A percentile compares a stretch with the other conserved stretches of the same genome.
These are phyloP conservation scores for Trichoderma oligosporum DNA, from an alignment of 2,329 filamentous ascomycete genomes.

Conservation along the genomic window DNA sequence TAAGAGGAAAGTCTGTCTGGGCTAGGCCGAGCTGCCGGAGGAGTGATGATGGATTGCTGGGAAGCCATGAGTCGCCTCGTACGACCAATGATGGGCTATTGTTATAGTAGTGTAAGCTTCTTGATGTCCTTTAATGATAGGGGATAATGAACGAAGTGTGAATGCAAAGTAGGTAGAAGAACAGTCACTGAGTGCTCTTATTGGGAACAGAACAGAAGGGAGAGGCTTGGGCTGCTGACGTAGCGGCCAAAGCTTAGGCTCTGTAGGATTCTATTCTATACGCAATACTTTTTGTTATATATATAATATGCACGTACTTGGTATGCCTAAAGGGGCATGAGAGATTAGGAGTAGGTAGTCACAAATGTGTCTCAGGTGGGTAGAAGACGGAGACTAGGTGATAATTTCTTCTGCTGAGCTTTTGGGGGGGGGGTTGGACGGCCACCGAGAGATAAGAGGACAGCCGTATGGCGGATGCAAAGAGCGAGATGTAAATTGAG, in stretches of 20 bases:
- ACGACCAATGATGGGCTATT: background rate
- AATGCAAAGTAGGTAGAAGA: background rate
- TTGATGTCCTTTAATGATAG: background rate
- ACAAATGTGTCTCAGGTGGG: background rate
- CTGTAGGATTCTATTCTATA: background rate
- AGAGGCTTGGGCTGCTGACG: background rate
- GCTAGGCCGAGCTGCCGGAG: conserved; percentile 31
- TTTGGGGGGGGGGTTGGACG: background rate
- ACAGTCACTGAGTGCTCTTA: background rate
- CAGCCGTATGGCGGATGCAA: background rate
- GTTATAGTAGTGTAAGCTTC: conserved; percentile 9
- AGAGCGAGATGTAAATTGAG: background rate
- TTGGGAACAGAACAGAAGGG: background rate
- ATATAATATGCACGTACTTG: conserved; percentile 4
- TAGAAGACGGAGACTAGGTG: background rate
- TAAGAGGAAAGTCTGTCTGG: conserved; percentile 32
- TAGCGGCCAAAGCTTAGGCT: background rate
- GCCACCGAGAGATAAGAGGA: background rate
- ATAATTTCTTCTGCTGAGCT: background rate
- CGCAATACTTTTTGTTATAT: too few relatives aligned
- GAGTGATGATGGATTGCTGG: conserved; percentile 28
- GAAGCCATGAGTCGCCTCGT: conserved; percentile 35
- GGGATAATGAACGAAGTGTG: background rate
- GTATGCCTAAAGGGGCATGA: background rate
- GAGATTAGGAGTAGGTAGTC: background rate